Conservation (phyloP, 768 basidiomycete species). For the Zangia roseola region DNA sequence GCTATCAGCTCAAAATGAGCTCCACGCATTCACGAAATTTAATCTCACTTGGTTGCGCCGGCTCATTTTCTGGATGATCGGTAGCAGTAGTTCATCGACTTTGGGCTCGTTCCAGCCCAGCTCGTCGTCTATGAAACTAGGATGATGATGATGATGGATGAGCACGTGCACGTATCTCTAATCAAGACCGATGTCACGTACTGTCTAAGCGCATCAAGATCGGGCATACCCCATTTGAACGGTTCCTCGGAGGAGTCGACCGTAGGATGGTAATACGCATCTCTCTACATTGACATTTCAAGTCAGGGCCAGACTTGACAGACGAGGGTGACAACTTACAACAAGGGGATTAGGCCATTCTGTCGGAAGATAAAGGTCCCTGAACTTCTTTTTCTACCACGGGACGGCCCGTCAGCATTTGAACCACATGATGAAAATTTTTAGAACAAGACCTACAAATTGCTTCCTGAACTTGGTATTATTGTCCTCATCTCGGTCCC, state of each 20-base stretch:
- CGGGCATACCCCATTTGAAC: conserved; percentile 97
- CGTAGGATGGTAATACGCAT: conserved; percentile 90
- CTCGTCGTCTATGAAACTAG: conserved; percentile 72
- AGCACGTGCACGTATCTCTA: conserved; percentile 8
- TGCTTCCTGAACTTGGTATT: conserved; percentile 75
- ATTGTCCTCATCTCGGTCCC: conserved; percentile 74
- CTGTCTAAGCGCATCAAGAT: conserved; percentile 87
- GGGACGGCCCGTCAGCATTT: conserved; percentile 11
- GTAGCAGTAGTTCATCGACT: conserved; percentile 87
- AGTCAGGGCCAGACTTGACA: conserved; percentile 2
- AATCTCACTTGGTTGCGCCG: conserved; percentile 68
- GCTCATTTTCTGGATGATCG: conserved; percentile 87
- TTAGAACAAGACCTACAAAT: conserved; percentile 61
- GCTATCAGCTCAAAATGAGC: background rate
- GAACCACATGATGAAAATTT: conserved; percentile 4
- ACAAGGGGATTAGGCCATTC: conserved; percentile 96
- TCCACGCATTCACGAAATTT: background rate
- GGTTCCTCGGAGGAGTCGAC: conserved; percentile 91
- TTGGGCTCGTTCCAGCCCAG: conserved; percentile 80
- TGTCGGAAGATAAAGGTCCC: conserved; percentile 69
- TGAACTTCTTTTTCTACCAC: conserved; percentile 84
- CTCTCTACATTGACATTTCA: conserved; percentile 49
- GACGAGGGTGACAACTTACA: conserved; percentile 44
- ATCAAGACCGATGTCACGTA: conserved; percentile 41
- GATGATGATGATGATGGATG: conserved; percentile 3